phyloP scores from a whole-genome alignment of 176 grass and related monocot species.

The Carex parvula region DNA sequence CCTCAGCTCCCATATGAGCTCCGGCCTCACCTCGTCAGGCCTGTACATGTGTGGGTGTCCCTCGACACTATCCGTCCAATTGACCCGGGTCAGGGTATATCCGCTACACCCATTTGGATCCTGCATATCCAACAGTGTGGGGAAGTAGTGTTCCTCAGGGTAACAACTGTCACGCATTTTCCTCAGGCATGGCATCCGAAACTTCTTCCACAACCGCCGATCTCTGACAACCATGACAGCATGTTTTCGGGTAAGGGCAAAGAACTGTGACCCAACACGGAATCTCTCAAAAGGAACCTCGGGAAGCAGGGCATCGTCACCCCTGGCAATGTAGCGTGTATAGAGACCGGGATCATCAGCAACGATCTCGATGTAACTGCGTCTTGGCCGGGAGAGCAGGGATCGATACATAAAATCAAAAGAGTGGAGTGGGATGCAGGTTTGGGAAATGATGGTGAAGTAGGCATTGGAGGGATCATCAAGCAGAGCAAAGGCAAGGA shows the following conservation, averaged over 20 bases:
- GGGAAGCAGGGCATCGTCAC: slow-evolving; percentile 65
- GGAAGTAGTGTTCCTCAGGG: slow-evolving; percentile 99
- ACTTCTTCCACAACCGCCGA: slow-evolving; percentile 90
- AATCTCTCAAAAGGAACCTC: slow-evolving; percentile 83
- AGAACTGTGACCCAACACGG: slow-evolving; percentile 90
- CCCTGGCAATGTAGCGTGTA: slow-evolving; percentile 74
- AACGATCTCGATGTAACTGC: slow-evolving; percentile 96
- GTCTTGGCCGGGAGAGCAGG: slow-evolving; percentile 39
- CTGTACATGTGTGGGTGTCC: slow-evolving; percentile 79
- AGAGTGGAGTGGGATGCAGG: slow-evolving; percentile 64
- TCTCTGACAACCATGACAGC: slow-evolving; percentile 81
- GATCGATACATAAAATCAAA: slow-evolving; percentile 56
- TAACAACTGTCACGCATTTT: slow-evolving; percentile 60
- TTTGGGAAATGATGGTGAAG: slow-evolving; percentile 80
- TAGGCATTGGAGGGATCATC: slow-evolving; percentile 75
- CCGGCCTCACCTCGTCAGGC: slow-evolving; percentile 50
- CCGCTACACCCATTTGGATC: slow-evolving; percentile 65
- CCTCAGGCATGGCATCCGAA: slow-evolving; percentile 64
- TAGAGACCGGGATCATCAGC: slow-evolving; percentile 54
- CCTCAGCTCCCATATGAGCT: slow-evolving; percentile 65
- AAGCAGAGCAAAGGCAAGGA: slow-evolving; percentile 72
- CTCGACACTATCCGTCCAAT: slow-evolving; percentile 62
- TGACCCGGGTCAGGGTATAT: slow-evolving; percentile 83
- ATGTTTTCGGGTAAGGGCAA: slow-evolving; percentile 59
- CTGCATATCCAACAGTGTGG: slow-evolving; percentile 86